These are phyloP conservation scores for Hypoxylon sp. DNA, from an alignment of 2,329 filamentous ascomycete species.

Conservation along the genomic window DNA sequence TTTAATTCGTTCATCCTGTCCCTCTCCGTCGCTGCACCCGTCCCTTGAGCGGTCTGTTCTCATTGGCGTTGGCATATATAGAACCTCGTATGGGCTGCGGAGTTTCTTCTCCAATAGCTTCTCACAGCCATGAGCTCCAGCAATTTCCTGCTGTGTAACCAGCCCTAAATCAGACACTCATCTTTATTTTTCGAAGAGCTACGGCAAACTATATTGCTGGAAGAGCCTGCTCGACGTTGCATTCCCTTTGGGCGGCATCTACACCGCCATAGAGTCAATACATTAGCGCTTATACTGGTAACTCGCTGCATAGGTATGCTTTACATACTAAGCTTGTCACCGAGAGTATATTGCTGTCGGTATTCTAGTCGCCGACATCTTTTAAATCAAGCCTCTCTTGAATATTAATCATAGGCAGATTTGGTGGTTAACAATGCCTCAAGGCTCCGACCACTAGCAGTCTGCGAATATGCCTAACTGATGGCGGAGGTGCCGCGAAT, in stretches of 20 bases:
- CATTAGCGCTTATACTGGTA: not conserved
- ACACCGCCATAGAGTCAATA: not conserved
- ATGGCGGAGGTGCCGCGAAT: not conserved
- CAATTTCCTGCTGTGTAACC: no score
- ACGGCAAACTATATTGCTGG: not conserved
- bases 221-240: not conserved
- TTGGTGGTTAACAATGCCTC: not conserved
- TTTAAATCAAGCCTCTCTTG: not conserved
- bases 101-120: no score
- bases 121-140: no score
- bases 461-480: not conserved
- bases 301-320: not conserved
- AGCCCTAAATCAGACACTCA: not conserved
- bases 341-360: not conserved
- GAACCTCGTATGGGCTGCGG: no score
- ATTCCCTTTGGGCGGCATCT: not conserved
- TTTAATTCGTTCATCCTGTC: not conserved
- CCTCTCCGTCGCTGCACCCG: not conserved
- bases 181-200: not conserved
- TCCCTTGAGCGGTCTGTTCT: no score
- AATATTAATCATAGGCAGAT: not conserved
- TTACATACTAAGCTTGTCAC: not conserved
- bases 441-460: not conserved
- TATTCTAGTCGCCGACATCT: not conserved
- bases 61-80: no score